Evolutionary conservation across 306 rosid species (phyloP).

Genomic region (Vigna nakashimae): DNA sequence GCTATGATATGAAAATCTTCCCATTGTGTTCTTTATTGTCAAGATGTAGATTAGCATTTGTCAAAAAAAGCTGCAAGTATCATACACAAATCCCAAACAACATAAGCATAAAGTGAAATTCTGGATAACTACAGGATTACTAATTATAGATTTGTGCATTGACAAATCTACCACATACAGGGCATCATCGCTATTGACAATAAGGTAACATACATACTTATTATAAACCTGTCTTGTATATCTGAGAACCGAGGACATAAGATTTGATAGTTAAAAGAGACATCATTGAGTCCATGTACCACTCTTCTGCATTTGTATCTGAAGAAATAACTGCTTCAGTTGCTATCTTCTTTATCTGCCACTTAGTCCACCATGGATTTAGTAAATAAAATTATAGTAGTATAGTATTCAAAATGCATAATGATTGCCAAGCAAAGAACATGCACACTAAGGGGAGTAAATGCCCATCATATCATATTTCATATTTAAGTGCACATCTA

Average conservation of each 20-base stretch:
- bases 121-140: constrained; percentile 37
- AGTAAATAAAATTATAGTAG: constrained; percentile 44
- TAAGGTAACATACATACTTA: constrained; percentile 33
- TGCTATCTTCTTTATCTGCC: constrained; percentile 65
- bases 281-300: constrained; percentile 53
- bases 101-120: constrained; percentile 34
- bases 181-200: constrained; percentile 44
- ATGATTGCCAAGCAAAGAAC: constrained; percentile 13
- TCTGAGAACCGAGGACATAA: constrained; percentile 35
- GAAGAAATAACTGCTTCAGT: constrained; percentile 53
- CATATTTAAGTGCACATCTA: constrained; percentile 7
- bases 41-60: neutral
- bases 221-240: constrained; percentile 35
- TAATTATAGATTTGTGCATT: constrained; percentile 45
- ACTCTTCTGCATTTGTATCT: constrained; percentile 43
- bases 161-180: constrained; percentile 43
- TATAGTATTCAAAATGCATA: constrained; percentile 12
- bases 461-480: constrained; percentile 22
- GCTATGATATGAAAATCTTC: too few relatives aligned
- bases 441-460: neutral
- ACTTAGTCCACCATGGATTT: constrained; percentile 58
- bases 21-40: neutral
- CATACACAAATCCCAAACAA: constrained; percentile 38
- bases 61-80: neutral
- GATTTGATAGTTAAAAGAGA: constrained; percentile 40